Percentiles rank a stretch among this genome's conserved stretches.
Evolutionary conservation across 257 asterid genomes (phyloP).

Genomic region (Primulina tabacum): DNA sequence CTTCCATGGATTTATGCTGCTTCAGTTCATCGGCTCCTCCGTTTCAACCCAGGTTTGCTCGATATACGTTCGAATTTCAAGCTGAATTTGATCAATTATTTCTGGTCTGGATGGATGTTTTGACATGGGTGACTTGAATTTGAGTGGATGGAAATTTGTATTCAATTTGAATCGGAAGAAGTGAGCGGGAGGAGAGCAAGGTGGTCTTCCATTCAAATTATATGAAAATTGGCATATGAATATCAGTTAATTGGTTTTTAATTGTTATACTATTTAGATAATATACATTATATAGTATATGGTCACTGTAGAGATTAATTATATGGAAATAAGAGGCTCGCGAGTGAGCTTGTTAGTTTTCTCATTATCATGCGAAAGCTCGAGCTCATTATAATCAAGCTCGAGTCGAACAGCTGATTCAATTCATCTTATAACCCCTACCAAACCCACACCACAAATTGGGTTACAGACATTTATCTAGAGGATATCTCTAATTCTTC

Average conservation of each 20-base stretch:
- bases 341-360: background rate
- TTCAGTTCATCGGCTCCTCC: slow-evolving; percentile 49
- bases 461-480: too few relatives aligned
- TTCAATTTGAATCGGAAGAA: background rate
- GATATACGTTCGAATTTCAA: background rate
- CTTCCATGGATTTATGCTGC: slow-evolving; percentile 35
- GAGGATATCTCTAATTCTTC: background rate
- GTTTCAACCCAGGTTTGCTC: slow-evolving; percentile 48
- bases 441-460: too few relatives aligned
- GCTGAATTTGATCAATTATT: background rate
- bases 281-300: too few relatives aligned
- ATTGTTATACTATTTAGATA: background rate
- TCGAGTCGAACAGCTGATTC: background rate
- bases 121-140: too few relatives aligned
- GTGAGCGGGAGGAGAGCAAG: background rate
- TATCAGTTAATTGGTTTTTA: background rate
- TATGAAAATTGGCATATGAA: background rate
- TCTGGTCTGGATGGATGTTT: too few relatives aligned
- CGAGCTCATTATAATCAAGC: background rate
- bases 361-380: background rate
- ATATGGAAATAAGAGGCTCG: background rate
- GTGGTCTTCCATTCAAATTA: background rate
- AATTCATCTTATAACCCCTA: too few relatives aligned
- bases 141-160: background rate
- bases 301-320: background rate